Evolutionary conservation across 352 stramenopile genomes (phyloP), one percentile per base, ranked within the genome.

Genomic region (Pythium pyrilobum): DNA sequence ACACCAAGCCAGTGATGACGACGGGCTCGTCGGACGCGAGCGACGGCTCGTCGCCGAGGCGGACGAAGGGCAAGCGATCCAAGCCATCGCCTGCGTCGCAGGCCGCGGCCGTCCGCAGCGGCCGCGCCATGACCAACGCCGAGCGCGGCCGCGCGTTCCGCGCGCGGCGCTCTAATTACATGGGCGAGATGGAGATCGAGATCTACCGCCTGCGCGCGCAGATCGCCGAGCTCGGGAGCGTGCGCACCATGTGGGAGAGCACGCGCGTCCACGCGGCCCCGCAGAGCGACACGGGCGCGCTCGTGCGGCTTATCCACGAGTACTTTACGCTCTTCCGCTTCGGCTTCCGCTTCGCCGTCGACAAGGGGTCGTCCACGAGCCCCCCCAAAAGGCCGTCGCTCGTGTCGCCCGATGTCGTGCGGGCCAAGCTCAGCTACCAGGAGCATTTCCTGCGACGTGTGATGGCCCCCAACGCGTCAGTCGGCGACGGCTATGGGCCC

Each of bases 101-200:
- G 13, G 20, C n/a, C n/a, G n/a, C n/a, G n/a, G n/a, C n/a, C n/a
- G n/a, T n/a, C n/a, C 49, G 49, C 37, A 39, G 18, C n/a, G 47
- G 39, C 29, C 45, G 55, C 25, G 55, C 46, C 32, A 60, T 36
- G 42, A 61, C 52, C 34, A 66, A 66, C 49, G 49, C 45, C 28
- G 58, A 66, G 58, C 58, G 58, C n/a, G 58, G 58, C 24, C 45
- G 54, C 25, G 50, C 46, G n/a, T 66, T 66, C 36, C 58, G 58
- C 29, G 58, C 51, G 41, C 52, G 54, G 13, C 50, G 51, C 27
- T 34, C 25, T 34, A 54, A 56, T 18, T 40, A 59, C 54, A 49
- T 45, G 27, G 55, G 47, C 47, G 55, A 56, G 29, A 48, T 56
- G 32, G 54, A 62, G 29, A 45, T 62, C 37, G 54, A 37, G 8